Evolutionary conservation across 2,329 filamentous ascomycete genomes (phyloP), one percentile per base, ranked within the genome.

Genomic region (Pseudogymnoascus pannorum): DNA sequence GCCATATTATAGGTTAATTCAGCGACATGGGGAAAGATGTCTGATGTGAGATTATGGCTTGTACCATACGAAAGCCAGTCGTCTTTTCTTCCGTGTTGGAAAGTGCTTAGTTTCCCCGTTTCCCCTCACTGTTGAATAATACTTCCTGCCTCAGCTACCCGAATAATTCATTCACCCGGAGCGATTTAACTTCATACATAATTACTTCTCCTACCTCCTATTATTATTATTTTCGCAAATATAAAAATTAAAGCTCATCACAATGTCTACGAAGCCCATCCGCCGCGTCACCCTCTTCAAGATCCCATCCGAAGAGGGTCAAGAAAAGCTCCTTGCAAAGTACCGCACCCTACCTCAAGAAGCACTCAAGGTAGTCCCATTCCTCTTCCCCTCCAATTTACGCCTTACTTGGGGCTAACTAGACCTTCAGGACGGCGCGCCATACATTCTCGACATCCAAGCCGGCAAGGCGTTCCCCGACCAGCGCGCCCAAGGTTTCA

Each of bases 261-360:
- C 31, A 26, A 65, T 61, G 64, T 36, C 57, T 58, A 38, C 61
- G 12, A 62, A 61, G 40, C 62, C 68, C 9, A 76, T 81, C 67
- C 76, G 80, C 66, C 75, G 80, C 58, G 74, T 81, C 64, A 81
- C 79, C 29, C 73, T 81, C 63, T 82, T 82, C 76, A 82, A 82
- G 67, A 73, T 81, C 61, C 75, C 78, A 62, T 74, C 77, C 48
- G 75, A 76, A 40, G 74, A 72, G 54, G 75, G 79, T 63, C 74
- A 76, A 20, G 68, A 74, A 26, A 69, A 72, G 14, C 67, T 81
- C 5, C 64, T 81, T 1, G 75, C 77, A 20, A 69, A 76, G 14
- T 71, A 70, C 61, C 62, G 62, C 42, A 60, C 16, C 1, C 48
- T 72, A 68, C 72, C 63, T 66, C 73, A 33, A 74, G 79, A 69